Conservation (phyloP, 2,329 filamentous ascomycete genomes). For the Colletotrichum chlorophyti region DNA sequence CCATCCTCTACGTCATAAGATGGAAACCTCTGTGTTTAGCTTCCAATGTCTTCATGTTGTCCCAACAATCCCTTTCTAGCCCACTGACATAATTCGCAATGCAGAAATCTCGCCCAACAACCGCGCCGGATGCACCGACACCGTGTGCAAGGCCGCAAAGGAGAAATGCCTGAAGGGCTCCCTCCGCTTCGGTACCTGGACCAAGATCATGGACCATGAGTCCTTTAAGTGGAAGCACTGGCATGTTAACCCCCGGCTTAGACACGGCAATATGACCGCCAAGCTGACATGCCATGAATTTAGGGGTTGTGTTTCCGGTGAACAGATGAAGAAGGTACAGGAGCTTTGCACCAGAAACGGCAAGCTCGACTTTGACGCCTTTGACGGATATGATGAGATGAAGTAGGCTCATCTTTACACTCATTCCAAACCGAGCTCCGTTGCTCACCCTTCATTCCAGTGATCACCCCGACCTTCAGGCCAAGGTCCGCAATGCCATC, state of each 20-base stretch:
- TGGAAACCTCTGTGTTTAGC: not conserved
- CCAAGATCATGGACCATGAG: slow-evolving; percentile 67
- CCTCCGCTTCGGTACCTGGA: slow-evolving; percentile 77
- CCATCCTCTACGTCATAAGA: slow-evolving; percentile 16
- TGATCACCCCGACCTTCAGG: slow-evolving; percentile 66
- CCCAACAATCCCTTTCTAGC: slow-evolving; percentile 1
- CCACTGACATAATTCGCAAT: too few species aligned
- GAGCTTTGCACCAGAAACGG: slow-evolving; percentile 57
- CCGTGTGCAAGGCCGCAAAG: slow-evolving; percentile 72
- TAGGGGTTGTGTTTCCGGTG: slow-evolving; percentile 90
- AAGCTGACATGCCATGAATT: not conserved
- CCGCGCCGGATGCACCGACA: slow-evolving; percentile 77
- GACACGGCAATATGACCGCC: too few species aligned
- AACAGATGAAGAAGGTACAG: slow-evolving; percentile 71
- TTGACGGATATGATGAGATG: slow-evolving; percentile 86
- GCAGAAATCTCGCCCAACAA: slow-evolving; percentile 75
- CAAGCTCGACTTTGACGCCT: slow-evolving; percentile 65
- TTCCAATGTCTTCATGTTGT: not conserved
- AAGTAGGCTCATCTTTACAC: slow-evolving; percentile 37
- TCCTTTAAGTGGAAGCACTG: slow-evolving; percentile 86
- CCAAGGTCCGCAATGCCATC: slow-evolving; percentile 76
- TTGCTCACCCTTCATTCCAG: slow-evolving; percentile 35
- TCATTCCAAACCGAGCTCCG: not conserved
- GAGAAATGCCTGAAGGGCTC: slow-evolving; percentile 82
- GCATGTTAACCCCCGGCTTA: slow-evolving; percentile 60